Evolutionary conservation across 495 filamentous ascomycete genomes (phyloP), one percentile per base, ranked within the genome.

Genomic region (Darksidea phi): DNA sequence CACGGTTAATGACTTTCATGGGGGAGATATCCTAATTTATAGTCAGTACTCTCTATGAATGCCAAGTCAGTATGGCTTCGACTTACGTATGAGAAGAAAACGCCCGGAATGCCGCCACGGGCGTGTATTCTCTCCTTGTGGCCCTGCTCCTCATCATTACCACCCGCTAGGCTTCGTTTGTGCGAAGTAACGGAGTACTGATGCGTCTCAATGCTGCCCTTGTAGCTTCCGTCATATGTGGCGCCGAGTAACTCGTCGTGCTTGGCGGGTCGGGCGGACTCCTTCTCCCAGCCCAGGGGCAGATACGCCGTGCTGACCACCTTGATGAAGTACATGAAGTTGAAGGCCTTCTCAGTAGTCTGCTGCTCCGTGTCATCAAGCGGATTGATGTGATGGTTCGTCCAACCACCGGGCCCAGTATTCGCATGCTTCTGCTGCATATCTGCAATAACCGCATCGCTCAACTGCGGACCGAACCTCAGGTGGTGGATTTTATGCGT

Each of bases 321-420:
- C 76, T 99, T 99, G 73, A 99, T 80, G 72, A 97, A 99, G 78
- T 99, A 99, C 92, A 97, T 96, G 71, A 86, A 99, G 74, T 96
- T 99, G 79, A 80, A 97, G 38, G 86, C 87, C 50, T 88, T 83
- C 64, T 96, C 91, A 21, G 84, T 75, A 10, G 92, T 93, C 45
- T 76, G 71, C 78, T 97, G 92, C 64, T 80, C 74, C 8, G 88
- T 89, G 48, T 78, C 79, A 66, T 99, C 95, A n/a, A 99, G 81
- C 1, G 94, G 94, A 73, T 97, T 97, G 26, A 86, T 72, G 74
- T 96, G 90, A 73, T 95, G 90, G 70, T 91, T 92, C 13, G 88
- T 89, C 90, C 89, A 95, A 1, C 54, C 66, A 4, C 59, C 63
- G 18, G 69, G 68, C 5, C 66, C 61, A 2, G 59, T 45, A 20